These are phyloP conservation scores for Yamadazyma dendronema DNA, from an alignment of 1,139 yeast genomes.

Conservation along the genomic window DNA sequence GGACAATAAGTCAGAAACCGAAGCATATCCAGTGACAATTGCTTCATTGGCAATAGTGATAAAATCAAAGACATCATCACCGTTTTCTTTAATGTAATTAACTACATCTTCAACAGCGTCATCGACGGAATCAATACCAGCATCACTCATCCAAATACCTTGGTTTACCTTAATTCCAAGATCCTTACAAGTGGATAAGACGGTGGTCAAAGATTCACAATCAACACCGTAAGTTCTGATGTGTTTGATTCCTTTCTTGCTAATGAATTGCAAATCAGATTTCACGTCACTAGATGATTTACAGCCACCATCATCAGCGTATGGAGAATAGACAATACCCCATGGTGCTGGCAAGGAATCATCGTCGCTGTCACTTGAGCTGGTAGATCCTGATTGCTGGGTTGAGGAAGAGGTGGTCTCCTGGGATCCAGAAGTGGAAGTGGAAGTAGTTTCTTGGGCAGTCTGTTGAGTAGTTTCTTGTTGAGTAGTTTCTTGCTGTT, in stretches of 20 bases:
- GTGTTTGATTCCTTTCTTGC: conserved; percentile 57
- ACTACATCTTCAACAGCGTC: conserved; percentile 54
- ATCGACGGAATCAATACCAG: conserved; percentile 72
- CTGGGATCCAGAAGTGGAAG: conserved; percentile 14
- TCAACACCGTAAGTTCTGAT: conserved; percentile 85
- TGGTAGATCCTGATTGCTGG: conserved; percentile 15
- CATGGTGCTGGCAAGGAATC: conserved; percentile 39
- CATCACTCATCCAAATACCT: conserved; percentile 73
- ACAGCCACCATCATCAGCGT: conserved; percentile 65
- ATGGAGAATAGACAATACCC: conserved; percentile 78
- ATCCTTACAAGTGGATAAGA: conserved; percentile 57
- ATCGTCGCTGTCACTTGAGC: conserved; percentile 12
- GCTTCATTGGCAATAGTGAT: conserved; percentile 91
- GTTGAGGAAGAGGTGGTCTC: conserved; percentile 16
- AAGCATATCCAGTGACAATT: conserved; percentile 55
- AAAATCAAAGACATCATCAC: conserved; percentile 71
- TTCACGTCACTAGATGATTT: conserved; percentile 54
- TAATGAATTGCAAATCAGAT: conserved; percentile 58
- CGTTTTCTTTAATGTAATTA: conserved; percentile 46
- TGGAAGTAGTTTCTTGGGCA: conserved; percentile 13
- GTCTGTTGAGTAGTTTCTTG: conserved; percentile 14
- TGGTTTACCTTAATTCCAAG: conserved; percentile 76
- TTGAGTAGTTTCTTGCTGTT: conserved; percentile 15
- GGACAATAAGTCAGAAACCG: conserved; percentile 55
- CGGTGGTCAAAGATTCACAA: conserved; percentile 65